Conservation (phyloP, 768 basidiomycete species). For the Collybia sordida region DNA sequence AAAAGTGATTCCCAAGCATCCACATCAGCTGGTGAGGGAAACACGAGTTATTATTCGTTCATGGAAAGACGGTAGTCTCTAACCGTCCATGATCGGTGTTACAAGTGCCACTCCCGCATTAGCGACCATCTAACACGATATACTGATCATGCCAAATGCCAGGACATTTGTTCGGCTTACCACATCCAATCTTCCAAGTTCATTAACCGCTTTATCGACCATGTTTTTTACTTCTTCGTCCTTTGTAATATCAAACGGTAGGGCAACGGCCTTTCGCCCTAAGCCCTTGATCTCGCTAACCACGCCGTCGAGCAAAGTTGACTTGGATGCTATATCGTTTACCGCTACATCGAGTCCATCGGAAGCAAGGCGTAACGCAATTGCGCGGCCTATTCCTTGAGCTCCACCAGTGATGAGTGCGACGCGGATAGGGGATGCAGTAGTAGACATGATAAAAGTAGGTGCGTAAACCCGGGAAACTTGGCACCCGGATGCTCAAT, state of each 20-base stretch:
- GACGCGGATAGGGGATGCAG: neutral
- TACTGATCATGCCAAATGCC: neutral
- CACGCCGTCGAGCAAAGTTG: neutral
- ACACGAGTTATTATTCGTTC: neutral
- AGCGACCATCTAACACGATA: conserved; percentile 36
- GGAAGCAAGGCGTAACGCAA: neutral
- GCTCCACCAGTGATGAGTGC: conserved; percentile 5
- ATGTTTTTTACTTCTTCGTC: conserved; percentile 3
- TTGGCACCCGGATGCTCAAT: too few species aligned
- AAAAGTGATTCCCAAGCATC: conserved; percentile 8
- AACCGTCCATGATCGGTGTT: conserved; percentile 19
- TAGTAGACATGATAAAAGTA: too few species aligned
- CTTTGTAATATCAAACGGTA: neutral
- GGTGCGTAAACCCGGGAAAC: too few species aligned
- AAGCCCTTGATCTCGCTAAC: neutral
- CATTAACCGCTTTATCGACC: neutral
- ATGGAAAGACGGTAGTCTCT: neutral
- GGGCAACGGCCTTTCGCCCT: neutral
- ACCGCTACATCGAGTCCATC: conserved; percentile 4
- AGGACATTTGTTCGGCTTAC: neutral
- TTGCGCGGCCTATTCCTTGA: neutral
- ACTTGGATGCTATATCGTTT: conserved; percentile 1
- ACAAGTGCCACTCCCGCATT: conserved; percentile 34
- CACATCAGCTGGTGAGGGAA: conserved; percentile 7
- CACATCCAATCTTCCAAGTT: conserved; percentile 2